Evolutionary conservation across 2,329 filamentous ascomycete species (phyloP).

Genomic region (Hypoxylon sp.): DNA sequence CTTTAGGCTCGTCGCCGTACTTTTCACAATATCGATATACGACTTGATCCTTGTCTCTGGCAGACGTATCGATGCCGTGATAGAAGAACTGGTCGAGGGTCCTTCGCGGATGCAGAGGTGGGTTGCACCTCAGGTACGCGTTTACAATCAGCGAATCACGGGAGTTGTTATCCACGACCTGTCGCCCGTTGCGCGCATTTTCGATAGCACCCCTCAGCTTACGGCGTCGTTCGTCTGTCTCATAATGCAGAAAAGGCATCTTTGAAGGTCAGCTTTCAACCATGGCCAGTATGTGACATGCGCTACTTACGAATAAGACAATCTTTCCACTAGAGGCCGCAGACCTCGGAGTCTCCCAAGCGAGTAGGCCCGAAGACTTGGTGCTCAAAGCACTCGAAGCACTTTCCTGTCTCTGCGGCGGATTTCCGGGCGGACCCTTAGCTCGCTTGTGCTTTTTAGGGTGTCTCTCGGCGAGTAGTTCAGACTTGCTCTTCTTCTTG

Average conservation of each 20-base stretch:
- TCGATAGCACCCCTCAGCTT: constrained; percentile 64
- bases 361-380: constrained; percentile 33
- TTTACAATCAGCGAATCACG: constrained; percentile 57
- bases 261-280: constrained; percentile 49
- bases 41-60: constrained; percentile 68
- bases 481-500: constrained; percentile 50
- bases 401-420: constrained; percentile 46
- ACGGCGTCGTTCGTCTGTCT: constrained; percentile 61
- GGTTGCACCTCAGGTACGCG: constrained; percentile 55
- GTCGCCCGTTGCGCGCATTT: constrained; percentile 44
- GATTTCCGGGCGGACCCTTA: constrained; percentile 49
- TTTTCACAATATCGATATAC: constrained; percentile 64
- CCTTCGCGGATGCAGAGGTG: constrained; percentile 64
- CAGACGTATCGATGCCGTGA: constrained; percentile 67
- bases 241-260: constrained; percentile 73
- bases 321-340: constrained; percentile 46
- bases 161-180: constrained; percentile 39
- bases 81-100: constrained; percentile 74
- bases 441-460: constrained; percentile 45
- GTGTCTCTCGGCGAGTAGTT: constrained; percentile 49
- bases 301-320: constrained; percentile 47
- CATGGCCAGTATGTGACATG: constrained; percentile 8
- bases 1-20: constrained; percentile 57
- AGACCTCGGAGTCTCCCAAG: constrained; percentile 44
- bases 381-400: constrained; percentile 28